Evolutionary conservation across 2,329 filamentous ascomycete genomes (phyloP).

Genomic region (Nectriaceae sp.): DNA sequence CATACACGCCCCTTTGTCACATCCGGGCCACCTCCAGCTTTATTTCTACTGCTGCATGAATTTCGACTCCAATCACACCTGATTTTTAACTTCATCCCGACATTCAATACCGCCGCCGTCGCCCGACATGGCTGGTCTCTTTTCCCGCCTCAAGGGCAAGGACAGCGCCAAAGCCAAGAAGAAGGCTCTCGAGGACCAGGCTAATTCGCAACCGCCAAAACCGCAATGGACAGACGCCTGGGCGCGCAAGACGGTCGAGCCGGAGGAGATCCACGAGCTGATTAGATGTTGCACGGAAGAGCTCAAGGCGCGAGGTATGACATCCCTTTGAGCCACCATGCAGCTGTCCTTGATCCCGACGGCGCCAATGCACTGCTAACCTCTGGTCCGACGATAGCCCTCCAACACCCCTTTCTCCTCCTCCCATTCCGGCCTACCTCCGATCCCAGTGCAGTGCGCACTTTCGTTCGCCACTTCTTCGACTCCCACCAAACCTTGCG

Average conservation of each 20-base stretch:
- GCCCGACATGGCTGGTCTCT: conserved; percentile 56
- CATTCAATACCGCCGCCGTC: conserved; percentile 6
- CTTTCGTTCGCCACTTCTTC: conserved; percentile 92
- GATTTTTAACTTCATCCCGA: conserved; percentile 3
- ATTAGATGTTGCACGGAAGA: conserved; percentile 84
- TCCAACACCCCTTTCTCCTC: conserved; percentile 89
- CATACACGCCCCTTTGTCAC: not conserved
- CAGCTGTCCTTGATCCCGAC: not conserved
- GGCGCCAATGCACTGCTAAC: conserved; percentile 19
- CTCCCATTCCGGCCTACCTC: conserved; percentile 92
- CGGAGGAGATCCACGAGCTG: conserved; percentile 89
- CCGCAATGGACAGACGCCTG: conserved; percentile 88
- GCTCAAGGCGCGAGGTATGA: conserved; percentile 89
- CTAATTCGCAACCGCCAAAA: conserved; percentile 61
- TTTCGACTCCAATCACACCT: conserved; percentile 9
- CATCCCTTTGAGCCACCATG: conserved; percentile 9
- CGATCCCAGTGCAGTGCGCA: conserved; percentile 87
- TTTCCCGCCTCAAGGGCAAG: conserved; percentile 72
- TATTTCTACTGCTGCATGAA: conserved; percentile 14
- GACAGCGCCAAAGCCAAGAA: conserved; percentile 72
- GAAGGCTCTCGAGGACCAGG: conserved; percentile 59
- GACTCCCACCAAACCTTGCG: conserved; percentile 64
- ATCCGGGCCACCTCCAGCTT: not conserved
- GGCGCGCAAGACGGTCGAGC: conserved; percentile 76
- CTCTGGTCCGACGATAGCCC: conserved; percentile 52